These are phyloP conservation scores for Saturnispora besseyi DNA, from an alignment of 805 yeast genomes.

Conservation along the genomic window DNA sequence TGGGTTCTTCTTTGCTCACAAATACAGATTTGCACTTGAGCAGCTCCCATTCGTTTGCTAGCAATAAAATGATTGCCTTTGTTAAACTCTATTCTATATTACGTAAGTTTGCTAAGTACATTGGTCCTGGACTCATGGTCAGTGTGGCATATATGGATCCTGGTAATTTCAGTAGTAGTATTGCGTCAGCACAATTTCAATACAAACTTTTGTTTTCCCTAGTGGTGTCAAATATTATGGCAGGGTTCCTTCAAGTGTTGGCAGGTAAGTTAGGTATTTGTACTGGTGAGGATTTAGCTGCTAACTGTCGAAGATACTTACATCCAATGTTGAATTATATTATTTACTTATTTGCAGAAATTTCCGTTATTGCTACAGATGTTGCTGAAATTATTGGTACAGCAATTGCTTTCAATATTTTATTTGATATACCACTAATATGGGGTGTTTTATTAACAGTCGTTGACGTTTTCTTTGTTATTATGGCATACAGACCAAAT, in stretches of 20 bases:
- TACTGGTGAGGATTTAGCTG: constrained; percentile 88
- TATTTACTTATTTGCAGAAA: constrained; percentile 72
- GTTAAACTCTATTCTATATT: background rate
- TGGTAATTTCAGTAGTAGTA: constrained; percentile 93
- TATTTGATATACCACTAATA: constrained; percentile 70
- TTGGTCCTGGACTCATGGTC: constrained; percentile 97
- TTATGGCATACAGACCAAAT: constrained; percentile 79
- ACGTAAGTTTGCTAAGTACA: constrained; percentile 32
- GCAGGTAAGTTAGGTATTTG: constrained; percentile 89
- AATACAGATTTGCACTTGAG: background rate
- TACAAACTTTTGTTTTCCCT: constrained; percentile 74
- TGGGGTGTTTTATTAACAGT: constrained; percentile 81
- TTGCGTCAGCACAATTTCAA: constrained; percentile 67
- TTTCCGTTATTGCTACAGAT: constrained; percentile 92
- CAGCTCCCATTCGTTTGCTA: background rate
- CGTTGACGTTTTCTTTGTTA: constrained; percentile 74
- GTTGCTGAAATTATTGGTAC: constrained; percentile 98
- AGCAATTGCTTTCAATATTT: constrained; percentile 81
- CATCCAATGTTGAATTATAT: constrained; percentile 50
- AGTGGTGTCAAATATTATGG: constrained; percentile 72
- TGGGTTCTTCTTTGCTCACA: background rate
- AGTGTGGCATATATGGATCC: constrained; percentile 96
- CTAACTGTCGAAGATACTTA: constrained; percentile 70
- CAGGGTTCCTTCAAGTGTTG: constrained; percentile 75
- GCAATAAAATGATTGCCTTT: background rate